phyloP scores from a whole-genome alignment of 495 filamentous ascomycete genomes.

The Aspergillus carlsbadensis region DNA sequence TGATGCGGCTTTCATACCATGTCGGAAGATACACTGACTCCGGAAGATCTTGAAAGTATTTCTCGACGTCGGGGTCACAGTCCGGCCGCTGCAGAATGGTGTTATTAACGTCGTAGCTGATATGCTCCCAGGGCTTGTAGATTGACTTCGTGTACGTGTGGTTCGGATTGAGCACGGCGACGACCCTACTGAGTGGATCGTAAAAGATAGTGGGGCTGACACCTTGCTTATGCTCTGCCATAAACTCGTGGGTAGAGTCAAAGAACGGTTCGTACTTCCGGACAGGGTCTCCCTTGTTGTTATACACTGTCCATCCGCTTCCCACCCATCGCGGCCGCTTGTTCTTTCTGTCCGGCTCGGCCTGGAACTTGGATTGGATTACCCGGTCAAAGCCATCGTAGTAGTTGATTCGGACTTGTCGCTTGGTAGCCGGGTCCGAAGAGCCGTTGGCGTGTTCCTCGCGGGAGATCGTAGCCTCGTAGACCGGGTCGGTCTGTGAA shows the following conservation, averaged over 20 bases:
- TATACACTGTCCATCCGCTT: background rate
- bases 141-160: background rate
- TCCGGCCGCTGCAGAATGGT: constrained; percentile 6
- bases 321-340: too few species aligned
- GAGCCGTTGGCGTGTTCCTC: background rate
- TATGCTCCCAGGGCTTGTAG: background rate
- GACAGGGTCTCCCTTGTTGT: background rate
- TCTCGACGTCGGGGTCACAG: background rate
- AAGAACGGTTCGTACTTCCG: background rate
- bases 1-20: background rate
- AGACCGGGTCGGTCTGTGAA: too few species aligned
- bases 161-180: background rate
- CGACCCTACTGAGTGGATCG: background rate
- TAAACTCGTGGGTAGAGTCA: background rate
- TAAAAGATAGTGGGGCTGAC: constrained; percentile 15
- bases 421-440: background rate
- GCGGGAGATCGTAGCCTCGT: background rate
- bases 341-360: background rate
- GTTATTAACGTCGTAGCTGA: constrained; percentile 21
- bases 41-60: background rate
- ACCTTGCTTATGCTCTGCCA: background rate
- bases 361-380: background rate
- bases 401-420: background rate
- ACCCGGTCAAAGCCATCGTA: background rate
- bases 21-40: background rate